Evolutionary conservation across 1,284 basidiomycete species (phyloP), one percentile per base, ranked within the genome.

Genomic region (Trametes versicolor): DNA sequence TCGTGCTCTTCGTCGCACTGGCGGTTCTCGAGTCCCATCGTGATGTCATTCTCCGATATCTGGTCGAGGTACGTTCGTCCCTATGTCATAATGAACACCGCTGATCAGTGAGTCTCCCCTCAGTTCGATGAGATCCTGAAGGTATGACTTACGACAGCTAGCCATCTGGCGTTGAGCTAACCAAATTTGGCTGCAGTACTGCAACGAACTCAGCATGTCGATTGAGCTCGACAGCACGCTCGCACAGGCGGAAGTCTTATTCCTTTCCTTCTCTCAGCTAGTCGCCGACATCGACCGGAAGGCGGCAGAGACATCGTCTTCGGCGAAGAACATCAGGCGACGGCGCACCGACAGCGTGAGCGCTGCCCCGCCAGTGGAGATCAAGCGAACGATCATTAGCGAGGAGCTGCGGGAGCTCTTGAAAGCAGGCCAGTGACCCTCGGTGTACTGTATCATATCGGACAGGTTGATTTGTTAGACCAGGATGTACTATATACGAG

Each of bases 1-100:
- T 99, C 74, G 89, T 96, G n/a, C 86, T 99, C 3, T 99, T 99
- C 73, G 85, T 99, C 23, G 97, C 97, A 0, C 85, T 99, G 25
- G 96, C 96, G 0, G 87, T 99, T 37, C 84, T 99, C 13, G 95
- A 99, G 77, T 93, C 93, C 5, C 96, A 99, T 78, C 85, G 97
- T 41, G 96, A 98, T 73, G 92, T 98, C 75, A 93, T 99, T 60
- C 80, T 99, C 50, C 88, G 97, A 15, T 99, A 99, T 77, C 86
- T 99, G 4, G 88, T 93, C 39, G 95, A 98, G 84, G 92, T 93
- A 37, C 21, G 43, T 32, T 12, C 45, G 2, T 13, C 2, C 4
- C 23, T n/a, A 34, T 32, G 29, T 47, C 15, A 41, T 21, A 17
- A 29, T 13, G 29, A 51, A 36, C 32, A 19, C 23, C 23, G 29